These are phyloP conservation scores for Suhomyces coccinellae DNA, from an alignment of 1,139 yeast genomes.

Conservation along the genomic window DNA sequence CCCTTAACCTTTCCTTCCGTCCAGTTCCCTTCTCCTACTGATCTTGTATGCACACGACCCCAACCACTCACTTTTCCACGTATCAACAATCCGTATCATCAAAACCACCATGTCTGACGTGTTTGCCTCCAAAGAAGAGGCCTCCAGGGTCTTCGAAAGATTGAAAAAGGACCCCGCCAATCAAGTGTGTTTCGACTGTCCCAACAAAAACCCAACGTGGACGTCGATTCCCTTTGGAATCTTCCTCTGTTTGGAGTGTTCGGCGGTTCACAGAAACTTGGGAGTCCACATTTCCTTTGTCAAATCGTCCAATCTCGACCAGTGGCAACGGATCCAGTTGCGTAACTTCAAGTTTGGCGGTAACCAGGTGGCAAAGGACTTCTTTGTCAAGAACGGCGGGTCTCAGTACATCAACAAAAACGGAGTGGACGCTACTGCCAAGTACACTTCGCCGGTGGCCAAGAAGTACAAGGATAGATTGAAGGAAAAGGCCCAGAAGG, in stretches of 20 bases:
- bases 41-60: constrained; percentile 6
- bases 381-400: constrained; percentile 82
- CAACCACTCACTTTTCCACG: constrained; percentile 11
- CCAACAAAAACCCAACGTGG: constrained; percentile 54
- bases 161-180: constrained; percentile 69
- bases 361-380: constrained; percentile 81
- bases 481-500: constrained; percentile 64
- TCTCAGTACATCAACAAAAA: constrained; percentile 55
- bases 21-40: neutral
- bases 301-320: constrained; percentile 85
- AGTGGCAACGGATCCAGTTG: constrained; percentile 86
- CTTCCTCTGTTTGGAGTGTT: constrained; percentile 49
- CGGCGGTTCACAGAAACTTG: constrained; percentile 50
- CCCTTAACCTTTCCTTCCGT: neutral
- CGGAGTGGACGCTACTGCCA: constrained; percentile 65
- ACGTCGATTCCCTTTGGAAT: constrained; percentile 53
- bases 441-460: constrained; percentile 81
- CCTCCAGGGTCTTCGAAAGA: constrained; percentile 55
- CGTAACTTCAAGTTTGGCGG: constrained; percentile 93
- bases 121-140: constrained; percentile 64
- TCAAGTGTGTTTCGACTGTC: constrained; percentile 72
- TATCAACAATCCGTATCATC: constrained; percentile 4
- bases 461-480: constrained; percentile 75
- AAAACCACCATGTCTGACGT: constrained; percentile 11
- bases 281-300: constrained; percentile 61